Evolutionary conservation across 2,329 filamentous ascomycete genomes (phyloP).

Genomic region (Alternaria angustiovoidea): DNA sequence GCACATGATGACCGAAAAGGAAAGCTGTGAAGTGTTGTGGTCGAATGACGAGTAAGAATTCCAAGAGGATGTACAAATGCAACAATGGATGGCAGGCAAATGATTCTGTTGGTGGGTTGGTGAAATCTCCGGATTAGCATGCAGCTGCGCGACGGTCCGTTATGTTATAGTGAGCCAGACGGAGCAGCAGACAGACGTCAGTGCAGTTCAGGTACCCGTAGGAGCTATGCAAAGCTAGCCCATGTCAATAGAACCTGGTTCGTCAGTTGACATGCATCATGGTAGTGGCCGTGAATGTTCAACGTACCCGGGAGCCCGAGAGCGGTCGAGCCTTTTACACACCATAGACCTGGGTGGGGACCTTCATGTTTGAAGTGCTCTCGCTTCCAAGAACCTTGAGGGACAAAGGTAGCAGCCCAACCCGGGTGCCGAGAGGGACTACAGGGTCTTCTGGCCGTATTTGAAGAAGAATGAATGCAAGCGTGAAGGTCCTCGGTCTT

Average conservation of each 20-base stretch:
- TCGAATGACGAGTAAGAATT: constrained; percentile 11
- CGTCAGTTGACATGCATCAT: constrained; percentile 31
- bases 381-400: constrained; percentile 23
- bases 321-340: constrained; percentile 32
- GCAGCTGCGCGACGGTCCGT: constrained; percentile 30
- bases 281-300: constrained; percentile 27
- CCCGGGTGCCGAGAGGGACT: constrained; percentile 21
- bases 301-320: constrained; percentile 28
- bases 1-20: constrained; percentile 57
- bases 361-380: constrained; percentile 33
- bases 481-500: constrained; percentile 27
- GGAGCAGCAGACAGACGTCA: constrained; percentile 24
- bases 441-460: constrained; percentile 29
- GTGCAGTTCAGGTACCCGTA: constrained; percentile 35
- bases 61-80: neutral
- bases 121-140: constrained; percentile 23
- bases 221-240: constrained; percentile 25
- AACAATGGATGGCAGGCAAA: constrained; percentile 11
- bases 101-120: constrained; percentile 13
- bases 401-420: constrained; percentile 28
- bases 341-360: constrained; percentile 27
- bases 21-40: constrained; percentile 9
- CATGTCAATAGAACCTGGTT: constrained; percentile 22
- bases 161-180: constrained; percentile 25
- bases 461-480: constrained; percentile 37